phyloP scores from a whole-genome alignment of 1,284 basidiomycete genomes.

The Boletellus deceptivus region DNA sequence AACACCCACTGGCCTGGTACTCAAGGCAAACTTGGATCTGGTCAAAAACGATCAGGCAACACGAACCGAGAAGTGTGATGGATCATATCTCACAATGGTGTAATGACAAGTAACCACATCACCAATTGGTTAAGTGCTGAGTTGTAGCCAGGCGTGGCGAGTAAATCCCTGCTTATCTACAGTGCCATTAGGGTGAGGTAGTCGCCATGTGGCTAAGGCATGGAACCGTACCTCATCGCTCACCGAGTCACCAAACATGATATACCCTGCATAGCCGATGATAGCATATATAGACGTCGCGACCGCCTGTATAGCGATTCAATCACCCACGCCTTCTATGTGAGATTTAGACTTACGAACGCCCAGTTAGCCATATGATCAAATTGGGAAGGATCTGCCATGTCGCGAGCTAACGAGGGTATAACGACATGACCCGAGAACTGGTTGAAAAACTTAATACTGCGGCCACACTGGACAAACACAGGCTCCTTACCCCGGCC shows the following conservation, averaged over 20 bases:
- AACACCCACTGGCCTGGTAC: slow-evolving; percentile 72
- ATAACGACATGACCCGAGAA: slow-evolving; percentile 94
- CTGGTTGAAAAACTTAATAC: slow-evolving; percentile 32
- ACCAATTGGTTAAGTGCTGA: slow-evolving; percentile 70
- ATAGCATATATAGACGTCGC: slow-evolving; percentile 78
- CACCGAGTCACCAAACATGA: slow-evolving; percentile 87
- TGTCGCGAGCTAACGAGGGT: slow-evolving; percentile 87
- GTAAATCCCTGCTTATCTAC: slow-evolving; percentile 84
- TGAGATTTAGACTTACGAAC: slow-evolving; percentile 53
- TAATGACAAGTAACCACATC: slow-evolving; percentile 89
- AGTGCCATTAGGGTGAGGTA: background rate
- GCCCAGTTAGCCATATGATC: slow-evolving; percentile 82
- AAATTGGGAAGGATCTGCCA: slow-evolving; percentile 82
- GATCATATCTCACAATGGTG: slow-evolving; percentile 58
- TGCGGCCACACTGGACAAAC: background rate
- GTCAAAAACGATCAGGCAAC: slow-evolving; percentile 6
- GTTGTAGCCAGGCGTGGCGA: slow-evolving; percentile 77
- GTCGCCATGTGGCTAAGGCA: background rate
- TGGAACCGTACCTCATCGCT: slow-evolving; percentile 72
- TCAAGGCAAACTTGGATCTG: slow-evolving; percentile 86
- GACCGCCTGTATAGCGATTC: slow-evolving; percentile 47
- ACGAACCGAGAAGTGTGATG: background rate
- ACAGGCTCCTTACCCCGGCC: slow-evolving; percentile 70
- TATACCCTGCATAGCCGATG: slow-evolving; percentile 84
- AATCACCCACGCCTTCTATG: background rate